A percentile compares a stretch with the other conserved stretches of the same genome.
These are phyloP conservation scores for Sonneratia alba DNA, from an alignment of 345 rosid genomes.

Conservation along the genomic window DNA sequence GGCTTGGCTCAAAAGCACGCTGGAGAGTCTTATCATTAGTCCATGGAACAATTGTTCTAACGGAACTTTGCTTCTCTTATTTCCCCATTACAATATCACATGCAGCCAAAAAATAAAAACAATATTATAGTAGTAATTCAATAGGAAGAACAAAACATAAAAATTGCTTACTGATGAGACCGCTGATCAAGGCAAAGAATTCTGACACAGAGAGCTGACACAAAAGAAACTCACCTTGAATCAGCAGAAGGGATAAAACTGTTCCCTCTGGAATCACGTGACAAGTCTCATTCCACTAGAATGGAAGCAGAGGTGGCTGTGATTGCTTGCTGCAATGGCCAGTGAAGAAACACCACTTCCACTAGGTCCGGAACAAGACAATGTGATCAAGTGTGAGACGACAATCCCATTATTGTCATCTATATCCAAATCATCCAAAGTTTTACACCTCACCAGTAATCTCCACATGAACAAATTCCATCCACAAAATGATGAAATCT, in stretches of 20 bases:
- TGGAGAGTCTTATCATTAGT: not conserved
- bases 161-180: not conserved
- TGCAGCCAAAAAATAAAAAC: not conserved
- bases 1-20: not conserved
- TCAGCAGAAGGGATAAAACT: not conserved
- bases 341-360: not conserved
- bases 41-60: not conserved
- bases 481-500: constrained; percentile 21
- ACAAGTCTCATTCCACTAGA: not conserved
- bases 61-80: not conserved
- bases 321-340: not conserved
- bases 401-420: not conserved
- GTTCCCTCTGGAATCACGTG: not conserved
- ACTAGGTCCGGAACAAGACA: not conserved
- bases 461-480: constrained; percentile 16
- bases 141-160: no score
- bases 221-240: not conserved
- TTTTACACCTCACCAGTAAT: constrained; percentile 13
- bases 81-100: not conserved
- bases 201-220: not conserved
- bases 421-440: not conserved
- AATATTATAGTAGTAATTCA: no score
- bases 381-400: not conserved
- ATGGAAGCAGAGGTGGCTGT: not conserved
- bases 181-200: not conserved